These are phyloP conservation scores for Bipolaris victoriae DNA, from an alignment of 2,329 filamentous ascomycete species.

Conservation along the genomic window DNA sequence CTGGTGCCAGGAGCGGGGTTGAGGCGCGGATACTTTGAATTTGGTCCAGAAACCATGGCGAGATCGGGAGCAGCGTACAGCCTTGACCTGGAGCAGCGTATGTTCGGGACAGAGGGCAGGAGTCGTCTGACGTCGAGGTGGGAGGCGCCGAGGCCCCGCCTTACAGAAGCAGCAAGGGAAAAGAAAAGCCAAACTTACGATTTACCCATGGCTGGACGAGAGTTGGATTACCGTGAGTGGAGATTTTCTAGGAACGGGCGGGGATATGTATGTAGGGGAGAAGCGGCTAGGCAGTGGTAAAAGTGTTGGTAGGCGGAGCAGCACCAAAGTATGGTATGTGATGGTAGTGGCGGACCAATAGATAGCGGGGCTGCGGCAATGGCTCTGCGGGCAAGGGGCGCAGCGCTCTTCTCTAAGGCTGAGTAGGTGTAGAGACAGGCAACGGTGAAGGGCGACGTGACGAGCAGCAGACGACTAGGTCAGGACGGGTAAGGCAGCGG, in stretches of 20 bases:
- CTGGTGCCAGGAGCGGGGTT: slow-evolving; percentile 10
- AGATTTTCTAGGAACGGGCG: slow-evolving; percentile 8
- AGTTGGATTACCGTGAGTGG: slow-evolving; percentile 7
- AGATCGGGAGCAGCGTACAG: slow-evolving; percentile 2
- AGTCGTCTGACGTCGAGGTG: slow-evolving; percentile 20
- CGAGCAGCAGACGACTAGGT: not conserved
- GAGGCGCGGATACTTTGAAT: slow-evolving; percentile 4
- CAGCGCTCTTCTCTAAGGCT: not conserved
- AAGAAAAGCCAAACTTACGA: slow-evolving; percentile 45
- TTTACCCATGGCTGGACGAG: slow-evolving; percentile 47
- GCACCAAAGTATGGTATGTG: slow-evolving; percentile 17
- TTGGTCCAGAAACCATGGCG: slow-evolving; percentile 16
- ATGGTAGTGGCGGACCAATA: slow-evolving; percentile 25
- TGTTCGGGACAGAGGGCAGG: slow-evolving; percentile 28
- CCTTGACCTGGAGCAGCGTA: slow-evolving; percentile 10
- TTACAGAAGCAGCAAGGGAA: slow-evolving; percentile 19
- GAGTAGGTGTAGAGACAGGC: not conserved
- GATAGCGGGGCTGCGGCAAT: slow-evolving; percentile 25
- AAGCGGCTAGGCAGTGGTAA: slow-evolving; percentile 23
- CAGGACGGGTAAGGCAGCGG: not conserved
- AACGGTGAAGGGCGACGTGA: not conserved
- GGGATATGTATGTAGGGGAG: slow-evolving; percentile 12
- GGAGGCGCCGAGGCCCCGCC: slow-evolving; percentile 19
- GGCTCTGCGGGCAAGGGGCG: slow-evolving; percentile 6
- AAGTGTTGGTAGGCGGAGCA: slow-evolving; percentile 21